Evolutionary conservation across 441 rosid genomes (phyloP).

Genomic region (Eutrema salsugineum): DNA sequence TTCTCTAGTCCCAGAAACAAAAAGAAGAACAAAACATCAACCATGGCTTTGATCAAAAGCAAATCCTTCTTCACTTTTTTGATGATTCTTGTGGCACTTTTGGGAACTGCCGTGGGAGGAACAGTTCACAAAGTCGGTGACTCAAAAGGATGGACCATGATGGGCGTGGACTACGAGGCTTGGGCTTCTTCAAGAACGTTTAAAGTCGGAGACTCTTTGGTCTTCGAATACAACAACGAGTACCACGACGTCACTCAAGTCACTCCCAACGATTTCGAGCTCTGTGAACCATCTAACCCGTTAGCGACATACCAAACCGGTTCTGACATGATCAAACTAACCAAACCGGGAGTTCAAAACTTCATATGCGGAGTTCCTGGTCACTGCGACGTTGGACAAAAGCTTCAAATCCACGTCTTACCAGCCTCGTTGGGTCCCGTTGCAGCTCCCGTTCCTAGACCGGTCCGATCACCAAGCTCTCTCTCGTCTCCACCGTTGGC

Average conservation of each 20-base stretch:
- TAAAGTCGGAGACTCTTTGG: too few species aligned
- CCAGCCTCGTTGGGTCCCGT: slow-evolving; percentile 2
- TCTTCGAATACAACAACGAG: too few species aligned
- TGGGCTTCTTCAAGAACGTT: too few species aligned
- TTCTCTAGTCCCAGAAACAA: background rate
- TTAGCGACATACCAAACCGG: slow-evolving; percentile 5
- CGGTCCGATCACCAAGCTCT: background rate
- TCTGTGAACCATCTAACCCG: background rate
- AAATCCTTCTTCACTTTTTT: background rate
- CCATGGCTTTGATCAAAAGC: slow-evolving; percentile 6
- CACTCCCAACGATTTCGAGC: too few species aligned
- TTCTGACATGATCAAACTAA: background rate
- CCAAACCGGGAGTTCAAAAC: slow-evolving; percentile 7
- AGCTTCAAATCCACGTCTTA: too few species aligned
- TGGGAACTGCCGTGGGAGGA: background rate
- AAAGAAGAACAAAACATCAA: background rate
- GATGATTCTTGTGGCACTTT: background rate
- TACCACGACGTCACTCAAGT: too few species aligned
- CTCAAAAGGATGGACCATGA: slow-evolving; percentile 11
- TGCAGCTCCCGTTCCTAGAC: slow-evolving; percentile 7
- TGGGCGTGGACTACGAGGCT: too few species aligned
- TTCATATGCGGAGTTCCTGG: too few species aligned
- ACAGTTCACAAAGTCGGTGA: slow-evolving; percentile 14
- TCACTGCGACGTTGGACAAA: too few species aligned
- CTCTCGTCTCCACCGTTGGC: background rate